Percentiles rank a stretch among this genome's conserved stretches.
phyloP scores from a whole-genome alignment of 2,329 filamentous ascomycete species.

The Penicillium olsonii region DNA sequence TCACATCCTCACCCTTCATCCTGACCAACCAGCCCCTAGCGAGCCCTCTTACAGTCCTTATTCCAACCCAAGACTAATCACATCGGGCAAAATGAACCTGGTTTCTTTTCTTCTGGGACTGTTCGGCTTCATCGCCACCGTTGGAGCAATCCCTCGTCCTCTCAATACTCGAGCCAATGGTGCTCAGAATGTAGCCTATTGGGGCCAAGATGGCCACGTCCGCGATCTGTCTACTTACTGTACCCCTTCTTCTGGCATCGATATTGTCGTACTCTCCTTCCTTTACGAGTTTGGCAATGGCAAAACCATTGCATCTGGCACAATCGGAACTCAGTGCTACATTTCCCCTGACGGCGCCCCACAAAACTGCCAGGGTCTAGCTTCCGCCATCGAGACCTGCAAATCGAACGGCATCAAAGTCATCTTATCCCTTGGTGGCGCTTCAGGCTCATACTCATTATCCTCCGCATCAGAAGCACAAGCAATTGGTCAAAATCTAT shows the following conservation, averaged over 20 bases:
- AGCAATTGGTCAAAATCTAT: constrained; percentile 43
- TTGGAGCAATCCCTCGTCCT: background rate
- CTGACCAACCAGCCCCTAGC: background rate
- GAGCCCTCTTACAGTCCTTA: background rate
- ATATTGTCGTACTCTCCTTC: constrained; percentile 49
- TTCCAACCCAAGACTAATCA: background rate
- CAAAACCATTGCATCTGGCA: constrained; percentile 41
- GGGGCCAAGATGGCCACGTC: constrained; percentile 27
- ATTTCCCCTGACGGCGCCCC: constrained; percentile 25
- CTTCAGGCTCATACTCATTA: constrained; percentile 37
- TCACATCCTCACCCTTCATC: background rate
- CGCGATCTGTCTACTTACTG: constrained; percentile 41
- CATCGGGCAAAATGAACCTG: background rate
- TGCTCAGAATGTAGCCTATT: constrained; percentile 37
- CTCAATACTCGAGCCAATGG: background rate
- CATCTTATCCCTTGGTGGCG: constrained; percentile 50
- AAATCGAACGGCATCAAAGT: constrained; percentile 48
- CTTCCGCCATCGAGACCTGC: constrained; percentile 47
- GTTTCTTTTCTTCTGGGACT: background rate
- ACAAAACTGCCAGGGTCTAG: constrained; percentile 40
- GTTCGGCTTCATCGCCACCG: background rate
- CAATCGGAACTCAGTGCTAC: constrained; percentile 42
- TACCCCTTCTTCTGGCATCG: constrained; percentile 39
- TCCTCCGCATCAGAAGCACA: constrained; percentile 40
- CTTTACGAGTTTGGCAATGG: constrained; percentile 43